Percentiles rank a stretch among this genome's conserved stretches.
phyloP scores from a whole-genome alignment of 768 basidiomycete genomes.

The Bullera alba region DNA sequence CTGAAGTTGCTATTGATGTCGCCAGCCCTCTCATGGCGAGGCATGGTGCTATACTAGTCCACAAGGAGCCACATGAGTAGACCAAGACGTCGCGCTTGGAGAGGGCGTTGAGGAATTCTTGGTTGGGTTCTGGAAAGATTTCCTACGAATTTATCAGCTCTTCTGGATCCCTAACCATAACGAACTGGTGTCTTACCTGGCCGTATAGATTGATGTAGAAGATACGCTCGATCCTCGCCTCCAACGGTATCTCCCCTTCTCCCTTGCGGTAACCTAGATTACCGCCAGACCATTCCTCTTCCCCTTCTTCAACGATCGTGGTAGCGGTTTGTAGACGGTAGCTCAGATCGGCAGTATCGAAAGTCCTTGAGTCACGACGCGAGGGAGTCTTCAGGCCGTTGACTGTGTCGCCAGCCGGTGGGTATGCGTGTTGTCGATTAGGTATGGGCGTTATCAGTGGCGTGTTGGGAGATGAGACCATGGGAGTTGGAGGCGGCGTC shows the following conservation, averaged over 20 bases:
- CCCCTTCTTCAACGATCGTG: too few relatives aligned
- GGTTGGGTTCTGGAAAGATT: constrained; percentile 82
- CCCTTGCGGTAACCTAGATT: constrained; percentile 42
- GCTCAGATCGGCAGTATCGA: background rate
- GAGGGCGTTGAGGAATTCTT: constrained; percentile 64
- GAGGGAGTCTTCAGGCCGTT: background rate
- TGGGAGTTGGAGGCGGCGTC: constrained; percentile 38
- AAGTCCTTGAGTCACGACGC: background rate
- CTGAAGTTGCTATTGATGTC: constrained; percentile 65
- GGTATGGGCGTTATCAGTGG: constrained; percentile 1
- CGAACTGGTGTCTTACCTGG: constrained; percentile 48
- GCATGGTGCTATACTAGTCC: constrained; percentile 94
- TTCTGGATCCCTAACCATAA: background rate
- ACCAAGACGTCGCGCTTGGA: constrained; percentile 62
- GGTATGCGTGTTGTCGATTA: background rate
- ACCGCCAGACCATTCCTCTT: constrained; percentile 15
- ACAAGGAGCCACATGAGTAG: constrained; percentile 88
- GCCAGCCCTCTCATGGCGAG: constrained; percentile 76
- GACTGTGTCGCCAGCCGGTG: background rate
- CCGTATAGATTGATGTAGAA: constrained; percentile 88
- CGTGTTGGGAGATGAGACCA: background rate
- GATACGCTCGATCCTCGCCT: constrained; percentile 46
- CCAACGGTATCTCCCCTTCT: constrained; percentile 31
- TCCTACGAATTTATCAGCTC: constrained; percentile 48
- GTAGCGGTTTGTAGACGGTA: constrained; percentile 1